Evolutionary conservation across 129 eudicot species (phyloP).

Genomic region (Chrysanthemum lavandulifolium): DNA sequence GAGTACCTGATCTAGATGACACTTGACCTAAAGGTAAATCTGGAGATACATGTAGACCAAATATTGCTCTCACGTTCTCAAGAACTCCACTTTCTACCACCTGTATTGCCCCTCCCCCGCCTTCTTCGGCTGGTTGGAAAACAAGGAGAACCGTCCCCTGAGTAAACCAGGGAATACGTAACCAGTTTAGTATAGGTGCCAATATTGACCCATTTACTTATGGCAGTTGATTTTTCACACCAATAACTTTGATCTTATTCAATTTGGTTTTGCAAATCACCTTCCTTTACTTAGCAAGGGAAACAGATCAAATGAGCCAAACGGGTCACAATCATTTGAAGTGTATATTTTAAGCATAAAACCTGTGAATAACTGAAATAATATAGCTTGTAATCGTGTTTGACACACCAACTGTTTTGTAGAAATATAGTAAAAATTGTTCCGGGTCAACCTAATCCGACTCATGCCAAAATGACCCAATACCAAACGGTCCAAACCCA

Average conservation of each 20-base stretch:
- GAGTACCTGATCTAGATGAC: conserved; percentile 64
- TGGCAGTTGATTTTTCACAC: no score
- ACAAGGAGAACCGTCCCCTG: conserved; percentile 94
- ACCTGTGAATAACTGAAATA: no score
- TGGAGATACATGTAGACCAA: conserved; percentile 71
- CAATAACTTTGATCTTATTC: no score
- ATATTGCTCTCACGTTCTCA: conserved; percentile 84
- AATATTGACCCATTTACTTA: background rate
- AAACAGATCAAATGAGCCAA: background rate
- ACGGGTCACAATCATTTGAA: background rate
- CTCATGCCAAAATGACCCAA: background rate
- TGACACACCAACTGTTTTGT: no score
- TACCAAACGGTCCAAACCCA: no score
- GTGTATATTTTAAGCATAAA: no score
- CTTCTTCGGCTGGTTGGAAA: conserved; percentile 98
- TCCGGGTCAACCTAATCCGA: no score
- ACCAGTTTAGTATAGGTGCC: background rate
- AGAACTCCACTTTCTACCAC: conserved; percentile 71
- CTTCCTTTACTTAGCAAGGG: no score
- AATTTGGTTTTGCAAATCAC: no score
- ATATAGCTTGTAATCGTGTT: background rate
- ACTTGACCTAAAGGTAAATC: conserved; percentile 65
- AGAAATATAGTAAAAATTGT: no score
- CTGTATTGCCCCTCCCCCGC: conserved; percentile 85
- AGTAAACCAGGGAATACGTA: background rate